Evolutionary conservation across 176 grass and related monocot species (phyloP), one percentile per base, ranked within the genome.

Genomic region (Avena sativa): DNA sequence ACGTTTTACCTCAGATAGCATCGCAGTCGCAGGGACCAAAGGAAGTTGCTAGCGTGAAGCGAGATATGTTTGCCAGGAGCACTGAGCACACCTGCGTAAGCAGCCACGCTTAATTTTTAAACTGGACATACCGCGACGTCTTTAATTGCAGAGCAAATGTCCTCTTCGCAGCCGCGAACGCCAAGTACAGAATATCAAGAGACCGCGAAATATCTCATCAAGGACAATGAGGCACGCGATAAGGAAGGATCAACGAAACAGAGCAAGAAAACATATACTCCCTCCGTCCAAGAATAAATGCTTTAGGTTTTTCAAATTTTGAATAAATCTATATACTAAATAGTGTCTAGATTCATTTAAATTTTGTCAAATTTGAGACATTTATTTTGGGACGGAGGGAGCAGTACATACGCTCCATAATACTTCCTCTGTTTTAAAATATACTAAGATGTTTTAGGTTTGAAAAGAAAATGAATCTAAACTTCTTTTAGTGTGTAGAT

Each of bases 121-220:
- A 17, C 32, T 8, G 50, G 38, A 32, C 8, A 16, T 38, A 75
- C 23, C 32, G 50, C 17, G 32, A 53, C 50, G 20, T n/a, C 32
- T 46, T 72, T 53, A 25, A 64, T 59, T 55, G 65, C 65, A 32
- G 67, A 80, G 36, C 44, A 56, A 36, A 10, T 32, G 74, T 77
- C 74, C 4, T 56, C 15, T 5, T 84, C 65, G 51, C 15, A 14
- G n/a, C 20, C 47, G 58, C 58, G 47, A 67, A 32, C 68, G 23
- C 50, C 61, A 20, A 0, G 49, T 10, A 1, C 11, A 75, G 58
- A 85, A 81, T 40, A 84, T 79, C 61, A 67, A 13, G 14, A 13
- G 13, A 16, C 1, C 1, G 3, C 0, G 71, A 70, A 79, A 85
- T 7, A 55, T 66, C 70, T 55, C 44, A 20, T 12, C 65, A 17